phyloP scores from a whole-genome alignment of 1,284 basidiomycete genomes.

The Takashimella tepidaria region DNA sequence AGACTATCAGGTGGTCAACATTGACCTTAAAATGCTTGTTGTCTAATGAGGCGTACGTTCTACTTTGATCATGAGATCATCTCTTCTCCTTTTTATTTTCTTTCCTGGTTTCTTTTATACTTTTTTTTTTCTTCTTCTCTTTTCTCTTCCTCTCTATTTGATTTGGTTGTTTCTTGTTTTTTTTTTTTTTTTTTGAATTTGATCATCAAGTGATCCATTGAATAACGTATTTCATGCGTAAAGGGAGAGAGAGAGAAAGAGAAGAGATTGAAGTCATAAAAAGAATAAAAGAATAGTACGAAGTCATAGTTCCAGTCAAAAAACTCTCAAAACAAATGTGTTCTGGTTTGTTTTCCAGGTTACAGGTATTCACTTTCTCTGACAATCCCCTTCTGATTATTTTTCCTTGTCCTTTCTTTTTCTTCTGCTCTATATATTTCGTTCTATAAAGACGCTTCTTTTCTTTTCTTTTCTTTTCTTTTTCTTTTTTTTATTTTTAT shows the following conservation, averaged over 20 bases:
- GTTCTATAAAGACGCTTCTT: background rate
- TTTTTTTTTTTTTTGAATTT: background rate
- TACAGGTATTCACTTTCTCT: background rate
- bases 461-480: background rate
- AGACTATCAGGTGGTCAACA: slow-evolving; percentile 14
- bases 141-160: no score
- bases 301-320: background rate
- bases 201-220: background rate
- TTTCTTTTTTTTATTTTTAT: no score
- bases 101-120: background rate
- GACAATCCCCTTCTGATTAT: background rate
- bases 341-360: background rate
- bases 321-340: background rate
- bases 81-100: background rate
- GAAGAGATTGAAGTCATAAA: background rate
- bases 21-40: background rate
- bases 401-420: background rate
- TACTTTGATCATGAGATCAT: background rate
- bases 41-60: background rate
- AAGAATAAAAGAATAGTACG: background rate
- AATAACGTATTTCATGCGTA: background rate
- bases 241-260: background rate
- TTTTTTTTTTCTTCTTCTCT: background rate
- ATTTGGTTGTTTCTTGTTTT: background rate
- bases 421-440: background rate